Evolutionary conservation across 495 filamentous ascomycete species (phyloP), one percentile per base, ranked within the genome.

Genomic region (Penicillium waksmanii): DNA sequence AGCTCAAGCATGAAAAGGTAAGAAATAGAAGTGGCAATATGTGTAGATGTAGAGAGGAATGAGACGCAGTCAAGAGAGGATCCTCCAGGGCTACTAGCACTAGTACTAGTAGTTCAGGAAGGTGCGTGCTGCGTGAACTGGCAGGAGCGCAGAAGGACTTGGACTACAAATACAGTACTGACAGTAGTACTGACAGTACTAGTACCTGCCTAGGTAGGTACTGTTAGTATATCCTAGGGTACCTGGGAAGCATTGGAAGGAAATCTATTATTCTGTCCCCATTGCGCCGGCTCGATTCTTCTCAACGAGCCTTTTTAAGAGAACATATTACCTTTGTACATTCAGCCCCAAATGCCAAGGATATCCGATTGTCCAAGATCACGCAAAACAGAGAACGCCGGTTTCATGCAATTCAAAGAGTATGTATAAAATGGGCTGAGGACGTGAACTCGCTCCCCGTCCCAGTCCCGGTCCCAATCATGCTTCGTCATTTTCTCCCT

Each of bases 401-500:
- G 56, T 68, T 61, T 62, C 43, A 77, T 79, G 75, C 76, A 75
- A 72, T 36, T 48, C 18, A 31, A 48, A 35, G 57, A 42, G 57
- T 59, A 66, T 65, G 69, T 73, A 66, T 72, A 68, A 66, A 65
- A 46, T 21, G 42, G 55, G 42, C 36, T 44, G 48, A 51, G 52
- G 33, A 19, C 31, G 21, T 54, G 49, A 58, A 47, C 43, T 34
- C 40, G 10, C 19, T 52, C 53, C 56, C 15, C 5, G 5, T 27
- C 27, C 27, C 38, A 50, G 23, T 52, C 53, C 56, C 15, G 27
- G 6, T 31, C 27, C 27, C 38, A 50, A 64, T 76, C 72, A 75
- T 66, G 60, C 59, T 69, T 79, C 76, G 58, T 79, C 76, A 67
- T 56, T 73, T 69, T 96, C 93, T 40, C 92, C 93, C 64, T 92